Evolutionary conservation across 2,329 filamentous ascomycete genomes (phyloP).

Genomic region (Penicillium sclerotiorum): DNA sequence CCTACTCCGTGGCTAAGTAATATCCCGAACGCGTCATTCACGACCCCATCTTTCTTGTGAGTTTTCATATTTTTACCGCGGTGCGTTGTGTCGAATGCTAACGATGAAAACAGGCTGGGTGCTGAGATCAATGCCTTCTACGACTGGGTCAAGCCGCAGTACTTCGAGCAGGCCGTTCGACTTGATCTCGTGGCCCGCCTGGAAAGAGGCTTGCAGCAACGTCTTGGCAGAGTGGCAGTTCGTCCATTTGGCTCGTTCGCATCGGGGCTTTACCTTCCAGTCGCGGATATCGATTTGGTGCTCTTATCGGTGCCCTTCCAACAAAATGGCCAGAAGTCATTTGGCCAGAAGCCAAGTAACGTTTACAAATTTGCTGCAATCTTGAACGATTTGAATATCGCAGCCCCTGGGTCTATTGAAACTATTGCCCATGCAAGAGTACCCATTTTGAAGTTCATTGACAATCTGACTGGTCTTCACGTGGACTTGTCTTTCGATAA

Average conservation of each 20-base stretch:
- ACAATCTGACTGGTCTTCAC: constrained; percentile 73
- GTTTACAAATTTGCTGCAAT: constrained; percentile 66
- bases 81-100: too few relatives aligned
- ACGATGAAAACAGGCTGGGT: constrained; percentile 65
- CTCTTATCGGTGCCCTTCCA: constrained; percentile 67
- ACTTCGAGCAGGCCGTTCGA: constrained; percentile 77
- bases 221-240: constrained; percentile 65
- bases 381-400: constrained; percentile 60
- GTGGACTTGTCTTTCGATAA: constrained; percentile 98
- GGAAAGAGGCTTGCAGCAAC: constrained; percentile 58
- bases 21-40: constrained; percentile 32
- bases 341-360: constrained; percentile 54
- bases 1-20: constrained; percentile 64
- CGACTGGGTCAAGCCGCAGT: constrained; percentile 74
- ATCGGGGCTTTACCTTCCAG: constrained; percentile 74
- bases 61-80: too few relatives aligned
- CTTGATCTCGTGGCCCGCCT: constrained; percentile 72
- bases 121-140: constrained; percentile 91
- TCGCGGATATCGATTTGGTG: constrained; percentile 93
- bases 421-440: constrained; percentile 78
- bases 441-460: constrained; percentile 88
- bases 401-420: constrained; percentile 62
- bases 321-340: constrained; percentile 53
- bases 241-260: constrained; percentile 91
- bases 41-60: constrained; percentile 39